Conservation (phyloP, 331 rosid species). For the Quercus phellos region DNA sequence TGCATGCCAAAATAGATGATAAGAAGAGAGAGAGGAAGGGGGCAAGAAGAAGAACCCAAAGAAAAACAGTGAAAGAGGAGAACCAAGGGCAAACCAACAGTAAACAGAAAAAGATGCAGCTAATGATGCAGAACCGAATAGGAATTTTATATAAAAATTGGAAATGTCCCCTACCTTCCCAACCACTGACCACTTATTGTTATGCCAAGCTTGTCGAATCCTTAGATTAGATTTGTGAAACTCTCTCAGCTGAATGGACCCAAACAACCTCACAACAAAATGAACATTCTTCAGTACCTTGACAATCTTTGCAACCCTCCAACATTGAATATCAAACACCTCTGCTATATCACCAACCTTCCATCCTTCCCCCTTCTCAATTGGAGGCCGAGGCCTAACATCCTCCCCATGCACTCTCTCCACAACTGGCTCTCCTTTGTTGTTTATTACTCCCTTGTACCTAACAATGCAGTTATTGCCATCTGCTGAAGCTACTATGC, state of each 20-base stretch:
- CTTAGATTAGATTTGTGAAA: constrained; percentile 16
- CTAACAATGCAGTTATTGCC: constrained; percentile 8
- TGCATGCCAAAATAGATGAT: too few relatives aligned
- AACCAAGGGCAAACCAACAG: too few relatives aligned
- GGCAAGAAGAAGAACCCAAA: too few relatives aligned
- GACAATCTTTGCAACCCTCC: constrained; percentile 22
- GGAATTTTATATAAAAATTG: too few relatives aligned
- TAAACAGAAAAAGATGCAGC: too few relatives aligned
- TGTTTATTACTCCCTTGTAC: constrained; percentile 10
- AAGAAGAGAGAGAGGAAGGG: too few relatives aligned
- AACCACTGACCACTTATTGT: constrained; percentile 17
- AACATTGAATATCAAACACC: constrained; percentile 17
- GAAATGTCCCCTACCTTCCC: constrained; percentile 5
- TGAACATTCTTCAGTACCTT: constrained; percentile 17
- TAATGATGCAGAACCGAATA: too few relatives aligned
- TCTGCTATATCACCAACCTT: constrained; percentile 26
- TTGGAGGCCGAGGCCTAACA: constrained; percentile 26
- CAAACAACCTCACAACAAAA: constrained; percentile 11
- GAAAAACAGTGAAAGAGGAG: too few relatives aligned
- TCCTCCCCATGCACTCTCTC: constrained; percentile 13
- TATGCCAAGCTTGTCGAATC: constrained; percentile 18
- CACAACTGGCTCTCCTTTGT: constrained; percentile 7
- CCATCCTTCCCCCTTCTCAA: not conserved
- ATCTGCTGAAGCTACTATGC: not conserved
- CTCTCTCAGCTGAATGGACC: constrained; percentile 17